A percentile compares a stretch with the other conserved stretches of the same genome.
Evolutionary conservation across 2,329 filamentous ascomycete species (phyloP).

Genomic region (Gaeumannomyces sp.): DNA sequence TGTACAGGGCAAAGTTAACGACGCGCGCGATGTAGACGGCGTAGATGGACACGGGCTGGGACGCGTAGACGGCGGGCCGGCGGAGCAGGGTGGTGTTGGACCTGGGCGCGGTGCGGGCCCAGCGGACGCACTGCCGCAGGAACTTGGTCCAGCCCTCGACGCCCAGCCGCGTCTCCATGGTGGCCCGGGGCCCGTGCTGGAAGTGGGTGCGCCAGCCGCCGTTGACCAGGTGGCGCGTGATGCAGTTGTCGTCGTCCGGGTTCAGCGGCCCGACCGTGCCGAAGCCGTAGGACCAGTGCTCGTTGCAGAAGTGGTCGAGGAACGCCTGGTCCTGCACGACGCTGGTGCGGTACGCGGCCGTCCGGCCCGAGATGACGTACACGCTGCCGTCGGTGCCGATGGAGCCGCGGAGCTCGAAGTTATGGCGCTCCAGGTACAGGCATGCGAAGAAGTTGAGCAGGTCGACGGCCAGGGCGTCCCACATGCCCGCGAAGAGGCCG

Average conservation of each 20-base stretch:
- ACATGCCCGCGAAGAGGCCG: conserved; percentile 17
- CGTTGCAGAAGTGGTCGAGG: conserved; percentile 37
- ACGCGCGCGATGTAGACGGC: conserved; percentile 49
- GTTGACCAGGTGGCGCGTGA: conserved; percentile 46
- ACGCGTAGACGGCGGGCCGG: neutral
- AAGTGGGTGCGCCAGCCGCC: conserved; percentile 48
- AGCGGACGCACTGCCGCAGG: conserved; percentile 45
- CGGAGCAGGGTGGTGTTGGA: conserved; percentile 38
- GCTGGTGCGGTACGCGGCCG: conserved; percentile 41
- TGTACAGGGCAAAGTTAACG: conserved; percentile 49
- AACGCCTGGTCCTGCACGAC: conserved; percentile 42
- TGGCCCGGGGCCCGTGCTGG: conserved; percentile 39
- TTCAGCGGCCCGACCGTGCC: conserved; percentile 36
- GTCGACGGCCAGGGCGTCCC: conserved; percentile 15
- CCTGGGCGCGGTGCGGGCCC: conserved; percentile 53
- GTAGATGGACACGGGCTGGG: conserved; percentile 47
- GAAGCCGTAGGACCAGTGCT: conserved; percentile 41
- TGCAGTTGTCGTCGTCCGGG: conserved; percentile 56
- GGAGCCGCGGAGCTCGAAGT: conserved; percentile 52
- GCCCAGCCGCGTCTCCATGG: conserved; percentile 48
- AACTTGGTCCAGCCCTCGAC: conserved; percentile 35
- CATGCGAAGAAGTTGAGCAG: conserved; percentile 51
- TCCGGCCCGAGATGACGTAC: conserved; percentile 52
- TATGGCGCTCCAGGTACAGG: conserved; percentile 55
- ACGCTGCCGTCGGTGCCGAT: conserved; percentile 48